phyloP scores from a whole-genome alignment of 345 rosid species.

The Gynandropsis gynandra region DNA sequence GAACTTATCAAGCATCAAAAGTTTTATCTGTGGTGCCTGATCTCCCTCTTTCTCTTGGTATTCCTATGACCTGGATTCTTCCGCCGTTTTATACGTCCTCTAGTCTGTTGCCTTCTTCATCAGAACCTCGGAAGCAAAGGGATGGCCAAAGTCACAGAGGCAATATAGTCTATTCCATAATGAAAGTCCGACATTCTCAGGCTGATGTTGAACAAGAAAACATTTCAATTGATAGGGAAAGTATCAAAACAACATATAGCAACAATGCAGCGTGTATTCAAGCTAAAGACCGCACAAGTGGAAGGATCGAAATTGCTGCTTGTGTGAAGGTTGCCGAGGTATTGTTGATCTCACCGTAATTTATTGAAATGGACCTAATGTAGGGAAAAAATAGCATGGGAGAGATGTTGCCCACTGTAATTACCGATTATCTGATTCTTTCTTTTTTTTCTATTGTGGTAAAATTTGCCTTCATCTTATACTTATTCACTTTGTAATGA shows the following conservation, averaged over 20 bases:
- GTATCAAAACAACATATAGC: constrained; percentile 58
- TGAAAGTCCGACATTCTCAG: constrained; percentile 47
- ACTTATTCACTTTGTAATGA: background rate
- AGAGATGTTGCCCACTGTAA: background rate
- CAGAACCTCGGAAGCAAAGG: constrained; percentile 38
- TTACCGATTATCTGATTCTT: constrained; percentile 4
- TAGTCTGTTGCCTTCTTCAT: constrained; percentile 50
- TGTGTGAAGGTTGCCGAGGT: constrained; percentile 94
- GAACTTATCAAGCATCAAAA: constrained; percentile 54
- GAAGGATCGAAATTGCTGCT: constrained; percentile 76
- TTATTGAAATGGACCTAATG: background rate
- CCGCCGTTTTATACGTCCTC: constrained; percentile 81
- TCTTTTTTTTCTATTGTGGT: background rate
- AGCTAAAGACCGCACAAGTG: constrained; percentile 75
- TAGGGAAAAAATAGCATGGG: constrained; percentile 1
- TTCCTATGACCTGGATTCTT: constrained; percentile 79
- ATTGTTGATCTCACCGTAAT: constrained; percentile 9
- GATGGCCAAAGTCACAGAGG: constrained; percentile 61
- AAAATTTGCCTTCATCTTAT: constrained; percentile 8
- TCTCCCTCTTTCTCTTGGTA: constrained; percentile 86
- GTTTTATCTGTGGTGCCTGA: constrained; percentile 61
- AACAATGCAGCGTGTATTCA: constrained; percentile 77
- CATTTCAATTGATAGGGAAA: constrained; percentile 53
- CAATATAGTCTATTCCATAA: constrained; percentile 50
- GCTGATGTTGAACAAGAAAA: constrained; percentile 40